These are phyloP conservation scores for Curvularia hawaiiensis DNA, from an alignment of 2,329 filamentous ascomycete species.

Conservation along the genomic window DNA sequence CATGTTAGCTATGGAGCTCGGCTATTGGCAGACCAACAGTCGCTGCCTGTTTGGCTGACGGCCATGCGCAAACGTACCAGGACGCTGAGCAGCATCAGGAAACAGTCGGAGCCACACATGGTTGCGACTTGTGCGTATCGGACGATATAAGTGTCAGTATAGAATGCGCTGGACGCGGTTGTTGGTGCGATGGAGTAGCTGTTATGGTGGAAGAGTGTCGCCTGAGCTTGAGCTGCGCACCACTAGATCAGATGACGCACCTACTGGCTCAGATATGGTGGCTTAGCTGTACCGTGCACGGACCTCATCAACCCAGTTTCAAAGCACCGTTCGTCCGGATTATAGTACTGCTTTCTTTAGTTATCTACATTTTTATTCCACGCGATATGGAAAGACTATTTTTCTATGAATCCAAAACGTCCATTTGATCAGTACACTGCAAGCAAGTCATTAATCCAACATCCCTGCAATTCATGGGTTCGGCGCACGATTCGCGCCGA, in stretches of 20 bases:
- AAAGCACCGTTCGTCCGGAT: background rate
- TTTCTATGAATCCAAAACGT: background rate
- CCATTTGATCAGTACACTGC: background rate
- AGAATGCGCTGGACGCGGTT: background rate
- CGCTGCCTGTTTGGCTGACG: slow-evolving; percentile 18
- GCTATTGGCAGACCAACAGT: background rate
- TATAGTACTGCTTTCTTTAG: background rate
- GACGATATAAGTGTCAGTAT: background rate
- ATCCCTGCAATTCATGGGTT: background rate
- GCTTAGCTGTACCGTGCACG: slow-evolving; percentile 2
- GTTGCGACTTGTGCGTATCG: slow-evolving; percentile 22
- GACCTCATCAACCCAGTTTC: background rate
- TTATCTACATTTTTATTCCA: background rate
- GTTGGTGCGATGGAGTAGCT: slow-evolving; percentile 4
- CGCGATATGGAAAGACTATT: no score
- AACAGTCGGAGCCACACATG: slow-evolving; percentile 66
- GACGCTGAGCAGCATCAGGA: slow-evolving; percentile 64
- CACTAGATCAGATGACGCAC: slow-evolving; percentile 19
- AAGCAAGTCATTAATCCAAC: background rate
- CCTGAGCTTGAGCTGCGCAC: slow-evolving; percentile 9
- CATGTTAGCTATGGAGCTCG: slow-evolving; percentile 7
- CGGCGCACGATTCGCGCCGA: no score
- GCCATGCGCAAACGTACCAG: slow-evolving; percentile 54
- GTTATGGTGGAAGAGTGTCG: slow-evolving; percentile 13
- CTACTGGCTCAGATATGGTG: slow-evolving; percentile 12